phyloP scores from a whole-genome alignment of 768 basidiomycete species.

The Termitomyces sp. region DNA sequence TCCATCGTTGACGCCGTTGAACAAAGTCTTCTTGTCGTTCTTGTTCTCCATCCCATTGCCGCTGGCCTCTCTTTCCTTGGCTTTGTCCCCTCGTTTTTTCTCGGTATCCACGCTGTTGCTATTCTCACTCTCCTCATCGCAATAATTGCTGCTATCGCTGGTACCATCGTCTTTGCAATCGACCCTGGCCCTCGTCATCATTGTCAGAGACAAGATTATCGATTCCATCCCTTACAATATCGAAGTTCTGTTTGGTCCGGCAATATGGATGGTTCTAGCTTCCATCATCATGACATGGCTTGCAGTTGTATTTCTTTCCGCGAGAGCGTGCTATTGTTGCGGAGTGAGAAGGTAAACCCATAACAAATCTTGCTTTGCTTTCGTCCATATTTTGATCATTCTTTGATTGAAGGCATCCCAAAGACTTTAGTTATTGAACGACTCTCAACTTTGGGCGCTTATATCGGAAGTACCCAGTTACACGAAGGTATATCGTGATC shows the following conservation, averaged over 20 bases:
- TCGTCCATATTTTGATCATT: background rate
- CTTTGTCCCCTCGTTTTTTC: constrained; percentile 51
- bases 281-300: constrained; percentile 56
- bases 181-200: constrained; percentile 61
- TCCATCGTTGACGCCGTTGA: constrained; percentile 43
- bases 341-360: constrained; percentile 46
- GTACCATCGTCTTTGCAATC: constrained; percentile 50
- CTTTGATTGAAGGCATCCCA: background rate
- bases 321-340: constrained; percentile 64
- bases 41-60: constrained; percentile 67
- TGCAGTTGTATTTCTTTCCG: constrained; percentile 56
- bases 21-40: constrained; percentile 45
- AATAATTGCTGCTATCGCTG: constrained; percentile 53
- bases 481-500: no score
- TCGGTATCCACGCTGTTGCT: constrained; percentile 49
- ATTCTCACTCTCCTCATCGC: constrained; percentile 57
- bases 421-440: background rate
- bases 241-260: constrained; percentile 57
- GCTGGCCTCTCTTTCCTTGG: constrained; percentile 56
- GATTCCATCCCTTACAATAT: constrained; percentile 37
- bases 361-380: background rate
- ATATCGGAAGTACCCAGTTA: background rate
- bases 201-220: constrained; percentile 42
- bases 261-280: constrained; percentile 66
- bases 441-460: background rate